Conservation (phyloP, 148 eudicot species). For the Chenopodium suecicum region DNA sequence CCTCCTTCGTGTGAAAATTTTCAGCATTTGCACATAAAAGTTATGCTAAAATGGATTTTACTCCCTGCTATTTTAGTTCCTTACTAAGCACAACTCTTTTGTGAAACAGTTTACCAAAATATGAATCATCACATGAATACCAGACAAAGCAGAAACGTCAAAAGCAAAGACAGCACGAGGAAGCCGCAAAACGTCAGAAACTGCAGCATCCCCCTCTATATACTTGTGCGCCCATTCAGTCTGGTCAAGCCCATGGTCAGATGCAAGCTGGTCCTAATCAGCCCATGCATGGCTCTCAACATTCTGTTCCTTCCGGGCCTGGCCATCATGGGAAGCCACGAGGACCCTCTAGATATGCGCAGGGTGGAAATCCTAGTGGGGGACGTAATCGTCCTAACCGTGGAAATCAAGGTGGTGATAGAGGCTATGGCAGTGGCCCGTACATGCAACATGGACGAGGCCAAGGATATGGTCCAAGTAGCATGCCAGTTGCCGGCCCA, state of each 20-base stretch:
- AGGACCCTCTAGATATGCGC: slow-evolving; percentile 63
- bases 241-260: slow-evolving; percentile 57
- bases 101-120: slow-evolving; percentile 62
- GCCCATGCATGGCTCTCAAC: slow-evolving; percentile 58
- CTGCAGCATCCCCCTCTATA: slow-evolving; percentile 74
- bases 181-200: slow-evolving; percentile 76
- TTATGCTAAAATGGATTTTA: neutral
- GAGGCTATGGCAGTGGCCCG: slow-evolving; percentile 51
- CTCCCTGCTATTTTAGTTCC: neutral
- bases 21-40: neutral
- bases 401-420: slow-evolving; percentile 45
- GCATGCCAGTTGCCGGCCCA: slow-evolving; percentile 46
- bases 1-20: neutral
- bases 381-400: slow-evolving; percentile 57
- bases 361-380: slow-evolving; percentile 46
- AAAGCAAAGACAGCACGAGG: slow-evolving; percentile 79
- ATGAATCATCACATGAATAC: slow-evolving; percentile 83
- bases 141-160: slow-evolving; percentile 88
- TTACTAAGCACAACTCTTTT: neutral
- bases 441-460: slow-evolving; percentile 75
- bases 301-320: slow-evolving; percentile 49
- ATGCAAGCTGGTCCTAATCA: slow-evolving; percentile 57
- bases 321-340: slow-evolving; percentile 70
- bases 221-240: slow-evolving; percentile 57
- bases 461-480: slow-evolving; percentile 52